Evolutionary conservation across 2,329 filamentous ascomycete species (phyloP).

Genomic region (Immersiporthe knoxdaviesiana): DNA sequence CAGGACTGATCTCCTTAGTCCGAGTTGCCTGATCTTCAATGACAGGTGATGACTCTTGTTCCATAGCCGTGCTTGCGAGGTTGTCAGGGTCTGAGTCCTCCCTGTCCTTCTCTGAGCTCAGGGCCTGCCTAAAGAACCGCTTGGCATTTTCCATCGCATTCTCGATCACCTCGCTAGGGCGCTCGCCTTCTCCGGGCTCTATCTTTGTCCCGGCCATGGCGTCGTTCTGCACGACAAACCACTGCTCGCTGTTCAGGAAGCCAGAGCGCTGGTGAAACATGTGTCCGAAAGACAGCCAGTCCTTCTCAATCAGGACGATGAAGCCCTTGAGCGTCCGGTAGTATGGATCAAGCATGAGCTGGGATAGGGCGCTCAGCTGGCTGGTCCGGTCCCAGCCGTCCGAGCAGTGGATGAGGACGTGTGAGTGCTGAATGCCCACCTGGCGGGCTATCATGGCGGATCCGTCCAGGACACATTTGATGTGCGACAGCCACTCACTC

Average conservation of each 20-base stretch:
- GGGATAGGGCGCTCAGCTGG: conserved; percentile 87
- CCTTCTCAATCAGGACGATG: conserved; percentile 92
- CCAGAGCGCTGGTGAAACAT: conserved; percentile 96
- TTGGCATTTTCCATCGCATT: conserved; percentile 83
- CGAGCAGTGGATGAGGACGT: conserved; percentile 96
- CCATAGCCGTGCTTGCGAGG: conserved; percentile 28
- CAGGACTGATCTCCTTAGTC: conserved; percentile 89
- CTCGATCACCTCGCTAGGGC: conserved; percentile 75
- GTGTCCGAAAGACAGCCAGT: conserved; percentile 97
- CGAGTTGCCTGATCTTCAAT: conserved; percentile 70
- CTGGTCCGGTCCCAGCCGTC: conserved; percentile 98
- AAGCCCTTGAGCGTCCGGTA: conserved; percentile 94
- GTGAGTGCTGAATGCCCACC: conserved; percentile 88
- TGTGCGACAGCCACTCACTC: conserved; percentile 91
- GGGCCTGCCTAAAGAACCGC: conserved; percentile 85
- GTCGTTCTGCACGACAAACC: conserved; percentile 89
- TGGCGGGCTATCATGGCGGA: conserved; percentile 82
- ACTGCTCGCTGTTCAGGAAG: conserved; percentile 86
- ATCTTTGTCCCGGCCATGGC: conserved; percentile 66
- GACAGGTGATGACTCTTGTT: conserved; percentile 35
- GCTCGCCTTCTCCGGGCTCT: conserved; percentile 64
- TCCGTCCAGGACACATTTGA: conserved; percentile 80
- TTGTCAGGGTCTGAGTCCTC: conserved; percentile 64
- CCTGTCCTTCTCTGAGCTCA: conserved; percentile 62
- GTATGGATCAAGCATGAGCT: conserved; percentile 94